These are phyloP conservation scores for Fraxinus dipetala DNA, from an alignment of 305 asterid species.

Conservation along the genomic window DNA sequence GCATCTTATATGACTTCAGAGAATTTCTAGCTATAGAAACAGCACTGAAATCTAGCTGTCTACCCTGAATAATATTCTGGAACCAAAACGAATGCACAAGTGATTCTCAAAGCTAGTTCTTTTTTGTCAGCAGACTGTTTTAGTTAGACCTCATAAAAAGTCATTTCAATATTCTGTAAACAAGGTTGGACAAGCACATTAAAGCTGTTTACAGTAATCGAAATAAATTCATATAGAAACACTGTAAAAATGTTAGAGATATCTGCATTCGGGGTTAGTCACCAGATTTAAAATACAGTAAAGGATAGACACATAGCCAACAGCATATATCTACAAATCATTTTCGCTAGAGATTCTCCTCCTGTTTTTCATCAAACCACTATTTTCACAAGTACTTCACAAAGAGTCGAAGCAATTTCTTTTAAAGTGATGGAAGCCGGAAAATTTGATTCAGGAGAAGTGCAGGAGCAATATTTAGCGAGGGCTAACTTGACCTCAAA, in stretches of 20 bases:
- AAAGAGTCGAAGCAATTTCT: not conserved
- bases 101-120: constrained; percentile 5
- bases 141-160: constrained; percentile 2
- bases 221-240: not conserved
- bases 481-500: constrained; percentile 3
- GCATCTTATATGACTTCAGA: not conserved
- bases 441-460: not conserved
- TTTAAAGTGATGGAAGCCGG: not conserved
- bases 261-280: not conserved
- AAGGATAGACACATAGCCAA: not conserved
- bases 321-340: not conserved
- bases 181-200: constrained; percentile 7
- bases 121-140: not conserved
- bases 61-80: not conserved
- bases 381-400: not conserved
- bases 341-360: not conserved
- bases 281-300: constrained; percentile 1
- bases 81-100: not conserved
- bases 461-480: not conserved
- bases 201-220: not conserved
- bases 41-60: not conserved
- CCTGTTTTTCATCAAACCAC: not conserved
- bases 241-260: not conserved
- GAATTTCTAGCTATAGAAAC: not conserved
- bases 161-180: not conserved